Percentiles rank a stretch among this genome's conserved stretches.
phyloP scores from a whole-genome alignment of 1,284 basidiomycete genomes.

The Spongiforma sp. region DNA sequence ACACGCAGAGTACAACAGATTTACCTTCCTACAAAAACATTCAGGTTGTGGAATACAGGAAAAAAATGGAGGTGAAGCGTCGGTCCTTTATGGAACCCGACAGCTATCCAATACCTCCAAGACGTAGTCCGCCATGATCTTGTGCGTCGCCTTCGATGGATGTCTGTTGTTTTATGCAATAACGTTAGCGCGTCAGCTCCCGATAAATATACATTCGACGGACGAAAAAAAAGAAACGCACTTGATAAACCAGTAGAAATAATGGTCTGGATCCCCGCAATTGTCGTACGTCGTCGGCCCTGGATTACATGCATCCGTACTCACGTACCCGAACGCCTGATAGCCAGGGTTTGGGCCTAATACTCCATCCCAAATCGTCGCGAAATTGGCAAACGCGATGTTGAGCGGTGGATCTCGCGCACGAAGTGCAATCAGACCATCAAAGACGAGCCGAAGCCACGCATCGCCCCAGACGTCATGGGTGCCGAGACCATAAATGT shows the following conservation, averaged over 20 bases:
- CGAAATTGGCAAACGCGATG: slow-evolving; percentile 51
- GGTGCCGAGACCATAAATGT: slow-evolving; percentile 51
- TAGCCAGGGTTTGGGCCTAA: slow-evolving; percentile 47
- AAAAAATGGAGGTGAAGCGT: not conserved
- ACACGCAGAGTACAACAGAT: not conserved
- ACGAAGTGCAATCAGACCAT: slow-evolving; percentile 38
- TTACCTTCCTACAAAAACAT: too few relatives aligned
- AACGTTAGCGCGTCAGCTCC: slow-evolving; percentile 1
- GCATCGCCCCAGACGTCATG: slow-evolving; percentile 44
- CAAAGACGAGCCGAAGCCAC: slow-evolving; percentile 48
- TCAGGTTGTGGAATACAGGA: too few relatives aligned
- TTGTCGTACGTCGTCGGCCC: slow-evolving; percentile 36
- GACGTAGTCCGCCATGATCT: slow-evolving; percentile 55
- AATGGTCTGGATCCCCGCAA: slow-evolving; percentile 51
- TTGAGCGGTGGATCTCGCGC: slow-evolving; percentile 34
- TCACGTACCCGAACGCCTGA: slow-evolving; percentile 52
- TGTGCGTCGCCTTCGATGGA: slow-evolving; percentile 47
- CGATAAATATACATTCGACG: not conserved
- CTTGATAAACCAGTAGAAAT: slow-evolving; percentile 57
- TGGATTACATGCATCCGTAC: slow-evolving; percentile 42
- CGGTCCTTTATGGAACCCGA: not conserved
- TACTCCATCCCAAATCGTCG: slow-evolving; percentile 51
- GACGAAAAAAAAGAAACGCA: slow-evolving; percentile 29
- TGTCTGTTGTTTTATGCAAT: slow-evolving; percentile 40
- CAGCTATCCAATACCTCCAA: slow-evolving; percentile 46